phyloP scores from a whole-genome alignment of 441 rosid genomes.

The Iberis amara region DNA sequence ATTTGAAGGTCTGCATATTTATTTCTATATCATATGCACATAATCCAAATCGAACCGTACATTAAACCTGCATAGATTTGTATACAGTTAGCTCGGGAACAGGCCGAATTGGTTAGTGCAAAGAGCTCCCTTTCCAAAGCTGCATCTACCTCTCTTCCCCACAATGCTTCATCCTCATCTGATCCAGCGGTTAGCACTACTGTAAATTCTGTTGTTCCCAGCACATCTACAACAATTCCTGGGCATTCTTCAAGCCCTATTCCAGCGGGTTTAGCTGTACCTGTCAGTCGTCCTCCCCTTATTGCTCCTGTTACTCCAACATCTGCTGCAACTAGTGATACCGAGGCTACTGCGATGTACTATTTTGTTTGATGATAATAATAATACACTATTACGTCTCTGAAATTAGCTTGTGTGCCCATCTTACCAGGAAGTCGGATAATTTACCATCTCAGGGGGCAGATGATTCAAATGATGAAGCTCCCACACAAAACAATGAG shows the following conservation, averaged over 20 bases:
- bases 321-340: constrained; percentile 37
- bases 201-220: constrained; percentile 44
- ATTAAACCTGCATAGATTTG: constrained; percentile 31
- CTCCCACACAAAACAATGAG: constrained; percentile 51
- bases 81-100: constrained; percentile 92
- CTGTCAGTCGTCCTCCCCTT: constrained; percentile 44
- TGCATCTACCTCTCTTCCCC: constrained; percentile 40
- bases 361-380: constrained; percentile 10
- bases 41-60: not conserved
- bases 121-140: constrained; percentile 40
- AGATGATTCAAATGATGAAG: constrained; percentile 39
- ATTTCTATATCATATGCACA: constrained; percentile 24
- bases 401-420: constrained; percentile 17
- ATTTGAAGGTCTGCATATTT: constrained; percentile 62
- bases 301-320: constrained; percentile 39
- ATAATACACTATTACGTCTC: not conserved
- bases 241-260: constrained; percentile 55
- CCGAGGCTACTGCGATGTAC: constrained; percentile 46
- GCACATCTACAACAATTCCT: constrained; percentile 33
- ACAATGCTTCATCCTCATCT: constrained; percentile 39
- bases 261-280: constrained; percentile 46
- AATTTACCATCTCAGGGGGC: constrained; percentile 41
- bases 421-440: constrained; percentile 40
- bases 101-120: constrained; percentile 50
- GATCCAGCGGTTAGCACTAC: constrained; percentile 36